Evolutionary conservation across 2,329 filamentous ascomycete genomes (phyloP).

Genomic region (Diaporthe velutina): DNA sequence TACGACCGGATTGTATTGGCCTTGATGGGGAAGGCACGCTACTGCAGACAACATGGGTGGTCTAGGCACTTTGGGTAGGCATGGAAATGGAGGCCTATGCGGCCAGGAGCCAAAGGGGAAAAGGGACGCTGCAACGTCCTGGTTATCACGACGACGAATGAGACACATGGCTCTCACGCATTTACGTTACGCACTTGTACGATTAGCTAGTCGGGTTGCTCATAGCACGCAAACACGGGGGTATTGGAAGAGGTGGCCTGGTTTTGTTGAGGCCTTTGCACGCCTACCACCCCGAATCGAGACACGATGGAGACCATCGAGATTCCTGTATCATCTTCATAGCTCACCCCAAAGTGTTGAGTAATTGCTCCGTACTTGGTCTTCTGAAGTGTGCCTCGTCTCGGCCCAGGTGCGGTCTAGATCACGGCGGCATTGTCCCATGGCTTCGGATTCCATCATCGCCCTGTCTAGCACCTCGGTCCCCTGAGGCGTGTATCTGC

Average conservation of each 20-base stretch:
- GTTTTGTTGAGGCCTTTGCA: constrained; percentile 5
- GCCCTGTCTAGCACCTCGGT: constrained; percentile 4
- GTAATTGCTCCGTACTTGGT: neutral
- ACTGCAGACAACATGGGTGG: constrained; percentile 3
- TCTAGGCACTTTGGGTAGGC: neutral
- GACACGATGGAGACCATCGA: constrained; percentile 22
- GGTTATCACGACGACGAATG: constrained; percentile 21
- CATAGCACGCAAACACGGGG: neutral
- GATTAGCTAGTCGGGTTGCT: constrained; percentile 22
- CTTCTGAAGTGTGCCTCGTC: neutral
- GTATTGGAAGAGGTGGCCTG: neutral
- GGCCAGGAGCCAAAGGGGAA: constrained; percentile 13
- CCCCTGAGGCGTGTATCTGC: neutral
- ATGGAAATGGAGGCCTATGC: neutral
- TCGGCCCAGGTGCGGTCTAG: constrained; percentile 2
- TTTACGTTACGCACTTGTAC: constrained; percentile 29
- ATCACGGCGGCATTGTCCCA: neutral
- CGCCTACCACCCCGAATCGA: constrained; percentile 15
- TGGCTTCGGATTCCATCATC: constrained; percentile 1
- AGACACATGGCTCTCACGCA: constrained; percentile 25
- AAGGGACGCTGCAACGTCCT: constrained; percentile 9
- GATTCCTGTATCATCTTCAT: constrained; percentile 1
- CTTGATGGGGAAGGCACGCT: neutral
- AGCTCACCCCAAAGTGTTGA: neutral
- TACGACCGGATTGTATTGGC: neutral